phyloP scores from a whole-genome alignment of 1,284 basidiomycete genomes.

The Rhodofomes roseus region DNA sequence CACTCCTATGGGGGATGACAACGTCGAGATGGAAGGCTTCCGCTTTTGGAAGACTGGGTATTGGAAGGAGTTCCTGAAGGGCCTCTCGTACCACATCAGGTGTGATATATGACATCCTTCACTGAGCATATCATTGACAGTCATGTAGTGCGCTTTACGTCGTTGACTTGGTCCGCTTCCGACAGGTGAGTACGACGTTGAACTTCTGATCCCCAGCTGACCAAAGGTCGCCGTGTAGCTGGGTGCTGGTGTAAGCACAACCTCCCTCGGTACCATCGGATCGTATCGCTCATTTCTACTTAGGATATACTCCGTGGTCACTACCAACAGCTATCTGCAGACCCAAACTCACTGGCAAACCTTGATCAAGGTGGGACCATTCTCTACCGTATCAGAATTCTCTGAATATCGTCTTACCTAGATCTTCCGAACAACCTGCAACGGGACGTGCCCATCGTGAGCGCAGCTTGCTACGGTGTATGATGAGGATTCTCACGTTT shows the following conservation, averaged over 20 bases:
- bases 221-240: constrained; percentile 38
- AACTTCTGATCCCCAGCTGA: too few relatives aligned
- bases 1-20: constrained; percentile 96
- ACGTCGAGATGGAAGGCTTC: constrained; percentile 94
- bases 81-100: constrained; percentile 91
- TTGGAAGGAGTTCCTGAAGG: constrained; percentile 84
- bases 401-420: constrained; percentile 23
- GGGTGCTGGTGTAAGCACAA: constrained; percentile 66
- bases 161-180: constrained; percentile 93
- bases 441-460: constrained; percentile 81
- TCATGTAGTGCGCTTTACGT: constrained; percentile 84
- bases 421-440: constrained; percentile 94
- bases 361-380: constrained; percentile 79
- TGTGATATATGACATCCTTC: constrained; percentile 25
- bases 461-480: constrained; percentile 26
- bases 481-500: not conserved
- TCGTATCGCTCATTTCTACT: not conserved
- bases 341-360: constrained; percentile 92
- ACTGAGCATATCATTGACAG: not conserved
- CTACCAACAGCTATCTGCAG: constrained; percentile 91
- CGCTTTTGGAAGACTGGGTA: constrained; percentile 98
- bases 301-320: constrained; percentile 88
- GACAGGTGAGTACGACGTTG: constrained; percentile 53
- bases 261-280: not conserved
- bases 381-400: not conserved